Conservation (phyloP, 495 filamentous ascomycete genomes). For the Tuber umbilicatum region DNA sequence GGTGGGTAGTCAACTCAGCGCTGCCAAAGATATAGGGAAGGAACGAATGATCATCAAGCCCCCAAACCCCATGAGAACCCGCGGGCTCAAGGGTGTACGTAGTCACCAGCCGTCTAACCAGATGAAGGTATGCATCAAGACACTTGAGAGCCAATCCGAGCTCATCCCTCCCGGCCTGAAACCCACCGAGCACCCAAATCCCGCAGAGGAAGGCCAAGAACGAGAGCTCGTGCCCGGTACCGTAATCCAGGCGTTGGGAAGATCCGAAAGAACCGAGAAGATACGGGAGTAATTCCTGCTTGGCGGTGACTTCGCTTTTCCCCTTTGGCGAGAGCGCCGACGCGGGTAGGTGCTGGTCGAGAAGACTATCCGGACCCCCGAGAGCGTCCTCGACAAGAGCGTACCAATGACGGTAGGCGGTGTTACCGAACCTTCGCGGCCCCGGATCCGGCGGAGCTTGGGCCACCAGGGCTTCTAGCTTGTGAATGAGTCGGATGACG, state of each 20-base stretch:
- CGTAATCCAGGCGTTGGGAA: constrained; percentile 82
- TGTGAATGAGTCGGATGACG: constrained; percentile 55
- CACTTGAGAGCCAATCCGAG: constrained; percentile 33
- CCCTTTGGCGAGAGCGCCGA: constrained; percentile 20
- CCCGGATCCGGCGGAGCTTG: constrained; percentile 77
- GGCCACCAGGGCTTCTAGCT: constrained; percentile 61
- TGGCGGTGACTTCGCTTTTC: constrained; percentile 41
- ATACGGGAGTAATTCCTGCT: constrained; percentile 68
- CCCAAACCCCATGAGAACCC: constrained; percentile 93
- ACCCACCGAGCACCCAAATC: constrained; percentile 83
- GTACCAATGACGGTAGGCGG: constrained; percentile 79
- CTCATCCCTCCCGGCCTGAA: constrained; percentile 49
- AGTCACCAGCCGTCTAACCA: constrained; percentile 75
- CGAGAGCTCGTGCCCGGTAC: constrained; percentile 90
- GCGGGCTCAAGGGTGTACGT: constrained; percentile 95
- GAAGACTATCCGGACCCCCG: constrained; percentile 44
- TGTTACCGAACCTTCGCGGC: constrained; percentile 83
- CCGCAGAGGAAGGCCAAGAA: constrained; percentile 86
- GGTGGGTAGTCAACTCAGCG: constrained; percentile 62
- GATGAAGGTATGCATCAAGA: constrained; percentile 56
- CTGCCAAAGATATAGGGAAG: constrained; percentile 95
- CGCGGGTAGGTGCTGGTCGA: constrained; percentile 57
- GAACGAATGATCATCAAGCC: constrained; percentile 93
- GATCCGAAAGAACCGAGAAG: constrained; percentile 85
- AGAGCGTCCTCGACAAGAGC: constrained; percentile 55